Conservation (phyloP, 495 filamentous ascomycete species). For the Hypoxylon lenormandii region DNA sequence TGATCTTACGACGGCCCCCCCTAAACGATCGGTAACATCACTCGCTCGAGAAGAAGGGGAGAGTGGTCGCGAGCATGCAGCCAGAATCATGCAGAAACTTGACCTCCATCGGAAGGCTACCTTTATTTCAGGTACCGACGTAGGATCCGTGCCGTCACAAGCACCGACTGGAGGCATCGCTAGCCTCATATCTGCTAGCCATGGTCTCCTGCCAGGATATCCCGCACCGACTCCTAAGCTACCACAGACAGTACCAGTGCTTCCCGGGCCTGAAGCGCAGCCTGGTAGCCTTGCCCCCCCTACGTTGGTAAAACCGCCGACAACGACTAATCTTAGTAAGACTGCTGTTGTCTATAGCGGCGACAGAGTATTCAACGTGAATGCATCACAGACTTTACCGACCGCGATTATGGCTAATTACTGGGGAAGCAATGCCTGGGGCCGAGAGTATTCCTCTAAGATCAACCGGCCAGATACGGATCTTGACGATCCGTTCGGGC, state of each 20-base stretch:
- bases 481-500: conserved; percentile 63
- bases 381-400: conserved; percentile 76
- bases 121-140: conserved; percentile 57
- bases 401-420: conserved; percentile 89
- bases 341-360: conserved; percentile 83
- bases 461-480: conserved; percentile 51
- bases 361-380: conserved; percentile 74
- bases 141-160: conserved; percentile 53
- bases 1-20: conserved; percentile 68
- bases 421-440: conserved; percentile 89
- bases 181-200: conserved; percentile 85
- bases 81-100: conserved; percentile 89
- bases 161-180: conserved; percentile 76
- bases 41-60: conserved; percentile 70
- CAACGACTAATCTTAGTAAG: conserved; percentile 87
- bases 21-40: conserved; percentile 61
- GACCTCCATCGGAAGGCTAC: conserved; percentile 87
- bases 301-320: conserved; percentile 86
- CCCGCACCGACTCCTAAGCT: conserved; percentile 44
- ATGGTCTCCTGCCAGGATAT: conserved; percentile 76
- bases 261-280: conserved; percentile 50
- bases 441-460: conserved; percentile 73
- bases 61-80: conserved; percentile 78
- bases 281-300: conserved; percentile 79
- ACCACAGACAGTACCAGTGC: conserved; percentile 38